Base-by-base conservation (phyloP, 495 filamentous ascomycete genomes). In the Thermothielavioides terrestris region DNA sequence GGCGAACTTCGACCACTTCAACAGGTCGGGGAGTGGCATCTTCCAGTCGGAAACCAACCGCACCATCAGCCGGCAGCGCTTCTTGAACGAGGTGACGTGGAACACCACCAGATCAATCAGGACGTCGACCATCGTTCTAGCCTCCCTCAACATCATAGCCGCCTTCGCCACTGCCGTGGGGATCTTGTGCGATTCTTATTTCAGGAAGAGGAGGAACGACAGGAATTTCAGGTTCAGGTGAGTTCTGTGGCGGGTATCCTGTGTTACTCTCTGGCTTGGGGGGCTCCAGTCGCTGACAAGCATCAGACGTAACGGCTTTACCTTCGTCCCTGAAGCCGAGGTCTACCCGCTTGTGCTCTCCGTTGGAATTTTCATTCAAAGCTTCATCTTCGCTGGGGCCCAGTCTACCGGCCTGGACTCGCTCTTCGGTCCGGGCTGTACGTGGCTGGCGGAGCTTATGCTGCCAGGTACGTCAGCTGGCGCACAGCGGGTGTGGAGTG, bases 71-170 rank as follows among this genome's bases (percentile, higher is more conserved):
- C 55, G 58, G 36, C 57, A 61, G 45, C 60, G 55, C 58, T 52
- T 73, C 38, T 60, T 67, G 53, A 71, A 69, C 54, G 58, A 70
- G 21, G 57, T 73, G 52, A 61, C 61, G 35, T 72, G 73, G 50
- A 59, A 64, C 11, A 64, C 69, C 49, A 69, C 68, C 48, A 71
- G 58, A 49, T 74, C 71, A 27, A 68, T 74, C 59, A 62, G 72
- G 42, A 72, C 67, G 8, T 73, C 70, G 28, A 73, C 69, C 31
- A 71, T 74, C 46, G 72, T 74, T 31, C 65, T 76, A 27, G 68
- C 72, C 39, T 54, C 60, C 26, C 73, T 76, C 58, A 76, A 76
- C 55, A 68, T 68, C 12, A 56, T 72, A 28, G 69, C 71, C 14
- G 71, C 71, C 39, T 67, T 71, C 41, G 69, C 68, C 37, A 71